A percentile compares a stretch with the other conserved stretches of the same genome.
Conservation (phyloP, 2,329 filamentous ascomycete genomes). For the Neodidymelliopsis sp. region DNA sequence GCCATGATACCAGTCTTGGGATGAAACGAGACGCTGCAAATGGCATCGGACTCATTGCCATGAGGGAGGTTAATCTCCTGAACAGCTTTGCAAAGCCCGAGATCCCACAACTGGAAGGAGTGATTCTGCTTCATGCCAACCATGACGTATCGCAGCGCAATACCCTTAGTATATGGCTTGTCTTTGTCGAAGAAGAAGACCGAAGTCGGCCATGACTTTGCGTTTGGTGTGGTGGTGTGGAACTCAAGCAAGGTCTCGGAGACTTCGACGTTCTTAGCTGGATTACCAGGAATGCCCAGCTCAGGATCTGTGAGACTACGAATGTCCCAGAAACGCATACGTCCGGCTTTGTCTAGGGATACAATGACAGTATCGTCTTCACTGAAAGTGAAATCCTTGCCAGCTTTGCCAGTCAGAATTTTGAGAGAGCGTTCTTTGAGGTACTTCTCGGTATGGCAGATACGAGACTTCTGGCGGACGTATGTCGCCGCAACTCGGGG, state of each 20-base stretch:
- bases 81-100: slow-evolving; percentile 91
- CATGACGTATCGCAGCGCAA: slow-evolving; percentile 91
- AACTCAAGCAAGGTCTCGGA: slow-evolving; percentile 87
- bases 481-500: slow-evolving; percentile 64
- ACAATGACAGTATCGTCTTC: slow-evolving; percentile 95
- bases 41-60: slow-evolving; percentile 94
- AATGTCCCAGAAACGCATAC: slow-evolving; percentile 98
- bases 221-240: slow-evolving; percentile 82
- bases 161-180: slow-evolving; percentile 87
- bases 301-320: slow-evolving; percentile 70
- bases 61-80: slow-evolving; percentile 97
- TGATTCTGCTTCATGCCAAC: slow-evolving; percentile 99
- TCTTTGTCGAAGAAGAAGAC: slow-evolving; percentile 96
- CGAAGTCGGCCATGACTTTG: slow-evolving; percentile 97
- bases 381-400: slow-evolving; percentile 97
- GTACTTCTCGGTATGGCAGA: slow-evolving; percentile 86
- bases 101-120: slow-evolving; percentile 97
- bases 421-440: slow-evolving; percentile 86
- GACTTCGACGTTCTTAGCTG: slow-evolving; percentile 71
- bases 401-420: slow-evolving; percentile 96
- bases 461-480: slow-evolving; percentile 59
- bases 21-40: slow-evolving; percentile 96
- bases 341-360: slow-evolving; percentile 94
- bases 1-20: slow-evolving; percentile 90
- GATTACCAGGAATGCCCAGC: slow-evolving; percentile 52